These are phyloP conservation scores for Fusarium sp. DNA, from an alignment of 2,329 filamentous ascomycete species.

Conservation along the genomic window DNA sequence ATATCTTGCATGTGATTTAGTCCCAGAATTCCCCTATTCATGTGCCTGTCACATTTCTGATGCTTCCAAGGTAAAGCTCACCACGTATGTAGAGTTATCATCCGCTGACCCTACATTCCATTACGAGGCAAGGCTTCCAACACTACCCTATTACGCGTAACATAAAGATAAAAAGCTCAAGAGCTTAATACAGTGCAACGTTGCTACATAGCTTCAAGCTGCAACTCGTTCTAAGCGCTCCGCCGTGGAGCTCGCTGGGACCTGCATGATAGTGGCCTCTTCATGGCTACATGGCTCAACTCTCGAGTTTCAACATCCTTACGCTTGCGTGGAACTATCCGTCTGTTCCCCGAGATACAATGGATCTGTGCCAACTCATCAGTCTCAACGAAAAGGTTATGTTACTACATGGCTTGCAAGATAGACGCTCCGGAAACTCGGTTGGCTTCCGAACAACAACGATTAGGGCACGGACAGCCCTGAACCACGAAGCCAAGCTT, in stretches of 20 bases:
- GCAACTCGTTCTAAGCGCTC: conserved; percentile 11
- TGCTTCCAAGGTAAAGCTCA: background rate
- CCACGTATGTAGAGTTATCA: background rate
- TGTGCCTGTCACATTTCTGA: background rate
- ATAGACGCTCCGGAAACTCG: conserved; percentile 12
- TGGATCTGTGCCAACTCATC: conserved; percentile 15
- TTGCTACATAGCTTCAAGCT: conserved; percentile 17
- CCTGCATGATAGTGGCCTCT: conserved; percentile 22
- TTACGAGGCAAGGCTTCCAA: background rate
- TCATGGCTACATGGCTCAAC: conserved; percentile 16
- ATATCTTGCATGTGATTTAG: background rate
- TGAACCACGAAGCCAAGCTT: conserved; percentile 12
- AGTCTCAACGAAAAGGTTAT: conserved; percentile 6
- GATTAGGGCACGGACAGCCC: conserved; percentile 11
- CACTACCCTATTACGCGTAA: conserved; percentile 15
- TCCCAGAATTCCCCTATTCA: background rate
- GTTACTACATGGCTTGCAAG: conserved; percentile 13
- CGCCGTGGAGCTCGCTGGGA: conserved; percentile 17
- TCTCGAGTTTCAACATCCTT: conserved; percentile 17
- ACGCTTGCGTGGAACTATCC: conserved; percentile 12
- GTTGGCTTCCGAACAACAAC: conserved; percentile 13
- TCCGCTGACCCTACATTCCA: background rate
- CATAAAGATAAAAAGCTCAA: conserved; percentile 9
- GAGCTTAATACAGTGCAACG: conserved; percentile 26
- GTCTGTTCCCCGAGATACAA: conserved; percentile 15